Evolutionary conservation across 768 basidiomycete species (phyloP).

Genomic region (Mycena galopus): DNA sequence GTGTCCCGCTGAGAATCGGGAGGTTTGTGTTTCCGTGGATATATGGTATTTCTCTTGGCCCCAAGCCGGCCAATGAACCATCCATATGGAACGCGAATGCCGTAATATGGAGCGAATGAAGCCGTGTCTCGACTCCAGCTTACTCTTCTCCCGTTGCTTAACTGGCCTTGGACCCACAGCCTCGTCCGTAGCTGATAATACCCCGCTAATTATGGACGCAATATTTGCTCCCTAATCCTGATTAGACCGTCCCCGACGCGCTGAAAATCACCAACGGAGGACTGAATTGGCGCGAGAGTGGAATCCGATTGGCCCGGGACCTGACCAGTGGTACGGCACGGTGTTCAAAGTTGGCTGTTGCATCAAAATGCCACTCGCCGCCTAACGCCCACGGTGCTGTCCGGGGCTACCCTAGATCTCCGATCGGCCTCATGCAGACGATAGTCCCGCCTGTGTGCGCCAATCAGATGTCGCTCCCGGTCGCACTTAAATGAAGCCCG

Average conservation of each 20-base stretch:
- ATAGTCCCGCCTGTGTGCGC: neutral
- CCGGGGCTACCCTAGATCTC: conserved; percentile 13
- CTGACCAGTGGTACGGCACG: conserved; percentile 14
- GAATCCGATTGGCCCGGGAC: conserved; percentile 11
- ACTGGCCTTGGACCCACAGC: neutral
- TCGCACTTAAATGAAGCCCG: conserved; percentile 7
- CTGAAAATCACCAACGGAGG: neutral
- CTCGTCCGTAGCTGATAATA: neutral
- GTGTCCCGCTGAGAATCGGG: neutral
- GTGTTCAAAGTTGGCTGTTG: neutral
- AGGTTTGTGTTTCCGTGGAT: neutral
- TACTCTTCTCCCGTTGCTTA: neutral
- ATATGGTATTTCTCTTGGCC: neutral
- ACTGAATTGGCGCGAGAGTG: neutral
- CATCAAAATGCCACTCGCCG: conserved; percentile 9
- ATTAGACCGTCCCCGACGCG: neutral
- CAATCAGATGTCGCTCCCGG: conserved; percentile 22
- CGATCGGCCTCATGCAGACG: conserved; percentile 20
- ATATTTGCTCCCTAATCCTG: neutral
- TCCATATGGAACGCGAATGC: neutral
- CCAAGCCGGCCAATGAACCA: neutral
- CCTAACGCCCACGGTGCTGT: neutral
- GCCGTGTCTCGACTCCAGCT: neutral
- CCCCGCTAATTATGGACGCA: neutral
- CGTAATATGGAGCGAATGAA: neutral